Evolutionary conservation across 169 alveolate genomes (phyloP), one percentile per base, ranked within the genome.

Genomic region (Eimeria sp.): DNA sequence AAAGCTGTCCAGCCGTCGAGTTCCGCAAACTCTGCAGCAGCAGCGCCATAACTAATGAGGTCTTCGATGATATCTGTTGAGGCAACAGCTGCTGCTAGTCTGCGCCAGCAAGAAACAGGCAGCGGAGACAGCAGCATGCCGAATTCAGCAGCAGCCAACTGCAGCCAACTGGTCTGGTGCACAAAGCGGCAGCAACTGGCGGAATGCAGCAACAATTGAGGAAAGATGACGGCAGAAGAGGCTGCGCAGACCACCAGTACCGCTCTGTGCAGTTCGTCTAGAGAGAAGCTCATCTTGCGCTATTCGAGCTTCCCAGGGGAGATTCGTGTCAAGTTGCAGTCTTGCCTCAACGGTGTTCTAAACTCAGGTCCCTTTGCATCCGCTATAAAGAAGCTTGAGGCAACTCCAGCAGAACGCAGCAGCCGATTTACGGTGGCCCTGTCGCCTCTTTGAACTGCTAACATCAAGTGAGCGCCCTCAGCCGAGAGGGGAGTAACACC

Each of bases 281-380:
- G 30, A 4, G 27, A 40, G n/a, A 51, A 22, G 57, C 58, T 73
- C 14, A 18, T 45, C 25, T 30, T 73, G 27, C 57, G 20, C n/a
- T 73, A 57, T 73, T 1, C 49, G 27, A 10, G 84, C 27, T 73
- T 1, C 40, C 4, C 11, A 14, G 20, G 83, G 82, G 13, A 27
- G 20, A 13, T 25, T 20, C 82, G 25, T 72, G 45, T 25, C 51
- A n/a, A n/a, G 30, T 67, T 43, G 40, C 25, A 22, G 43, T 18
- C 89, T 78, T 78, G 89, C 89, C 89, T 78, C 57, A 78, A 78
- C 7, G 89, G 67, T 78, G 89, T 78, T 49, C 89, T 78, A 20
- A 43, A 27, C 67, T 78, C 89, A 49, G 89, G 89, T 16, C 40
- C 65, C 49, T 78, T n/a, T 47, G 89, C 57, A 7, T 65, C 75